A percentile compares a stretch with the other conserved stretches of the same genome.
phyloP scores from a whole-genome alignment of 1,284 basidiomycete genomes.

The Rugosomyces carneus region DNA sequence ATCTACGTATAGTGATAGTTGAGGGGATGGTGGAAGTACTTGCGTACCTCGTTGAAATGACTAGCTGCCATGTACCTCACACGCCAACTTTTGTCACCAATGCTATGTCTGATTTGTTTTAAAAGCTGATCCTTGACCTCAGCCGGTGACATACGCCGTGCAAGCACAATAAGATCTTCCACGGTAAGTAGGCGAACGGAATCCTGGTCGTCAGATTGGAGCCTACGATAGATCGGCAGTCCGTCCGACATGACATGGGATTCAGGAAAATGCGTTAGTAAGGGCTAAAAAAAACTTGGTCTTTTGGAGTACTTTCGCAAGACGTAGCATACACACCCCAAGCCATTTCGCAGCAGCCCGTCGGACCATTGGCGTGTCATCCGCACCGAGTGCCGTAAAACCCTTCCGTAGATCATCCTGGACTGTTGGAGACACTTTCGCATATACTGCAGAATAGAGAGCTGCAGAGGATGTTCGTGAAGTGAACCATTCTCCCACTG shows the following conservation, averaged over 20 bases:
- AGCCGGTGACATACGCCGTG: slow-evolving; percentile 74
- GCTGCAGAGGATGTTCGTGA: slow-evolving; percentile 95
- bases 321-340: slow-evolving; percentile 56
- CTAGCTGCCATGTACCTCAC: slow-evolving; percentile 99
- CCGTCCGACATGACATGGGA: slow-evolving; percentile 84
- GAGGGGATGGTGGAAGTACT: not conserved
- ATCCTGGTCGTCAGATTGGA: slow-evolving; percentile 97
- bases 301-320: not conserved
- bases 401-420: slow-evolving; percentile 91
- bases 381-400: slow-evolving; percentile 79
- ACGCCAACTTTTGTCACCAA: slow-evolving; percentile 97
- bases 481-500: slow-evolving; percentile 99
- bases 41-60: slow-evolving; percentile 87
- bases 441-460: slow-evolving; percentile 91
- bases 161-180: slow-evolving; percentile 92
- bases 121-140: slow-evolving; percentile 92
- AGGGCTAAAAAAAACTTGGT: slow-evolving; percentile 43
- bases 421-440: slow-evolving; percentile 63
- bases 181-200: slow-evolving; percentile 95
- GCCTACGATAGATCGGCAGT: slow-evolving; percentile 89
- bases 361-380: slow-evolving; percentile 99
- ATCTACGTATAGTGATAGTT: not conserved
- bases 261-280: slow-evolving; percentile 73
- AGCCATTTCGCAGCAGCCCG: slow-evolving; percentile 96
- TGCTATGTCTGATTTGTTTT: slow-evolving; percentile 82